Percentiles rank a stretch among this genome's conserved stretches.
phyloP scores from a whole-genome alignment of 1,284 basidiomycete genomes.

The Ustilago bromivora region DNA sequence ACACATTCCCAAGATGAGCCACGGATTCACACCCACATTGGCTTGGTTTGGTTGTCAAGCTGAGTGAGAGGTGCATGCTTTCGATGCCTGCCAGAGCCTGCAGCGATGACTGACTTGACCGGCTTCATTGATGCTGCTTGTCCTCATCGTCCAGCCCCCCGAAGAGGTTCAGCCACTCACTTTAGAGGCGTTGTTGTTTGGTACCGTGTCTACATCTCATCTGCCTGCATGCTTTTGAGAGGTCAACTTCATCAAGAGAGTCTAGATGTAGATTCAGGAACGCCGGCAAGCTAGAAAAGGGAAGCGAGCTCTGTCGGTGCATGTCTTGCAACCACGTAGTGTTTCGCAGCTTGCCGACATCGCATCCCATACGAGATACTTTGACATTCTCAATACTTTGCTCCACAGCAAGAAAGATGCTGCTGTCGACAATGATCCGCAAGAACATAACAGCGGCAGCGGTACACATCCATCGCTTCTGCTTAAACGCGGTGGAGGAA shows the following conservation, averaged over 20 bases:
- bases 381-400: no score
- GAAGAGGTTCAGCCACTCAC: slow-evolving; percentile 1
- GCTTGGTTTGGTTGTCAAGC: slow-evolving; percentile 11
- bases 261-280: background rate
- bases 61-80: slow-evolving; percentile 16
- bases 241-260: no score
- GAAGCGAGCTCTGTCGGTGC: slow-evolving; percentile 11
- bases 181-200: slow-evolving; percentile 1
- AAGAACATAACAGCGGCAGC: background rate
- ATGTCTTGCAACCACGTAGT: slow-evolving; percentile 9
- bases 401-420: background rate
- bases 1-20: background rate
- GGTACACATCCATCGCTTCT: background rate
- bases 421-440: background rate
- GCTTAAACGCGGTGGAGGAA: background rate
- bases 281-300: background rate
- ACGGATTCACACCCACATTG: background rate
- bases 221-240: background rate
- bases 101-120: slow-evolving; percentile 10
- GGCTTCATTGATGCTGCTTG: background rate
- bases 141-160: background rate
- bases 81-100: background rate
- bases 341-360: background rate
- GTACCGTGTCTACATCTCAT: background rate
- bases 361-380: no score